These are phyloP conservation scores for Magnaporthales sp. DNA, from an alignment of 2,329 filamentous ascomycete genomes.

Conservation along the genomic window DNA sequence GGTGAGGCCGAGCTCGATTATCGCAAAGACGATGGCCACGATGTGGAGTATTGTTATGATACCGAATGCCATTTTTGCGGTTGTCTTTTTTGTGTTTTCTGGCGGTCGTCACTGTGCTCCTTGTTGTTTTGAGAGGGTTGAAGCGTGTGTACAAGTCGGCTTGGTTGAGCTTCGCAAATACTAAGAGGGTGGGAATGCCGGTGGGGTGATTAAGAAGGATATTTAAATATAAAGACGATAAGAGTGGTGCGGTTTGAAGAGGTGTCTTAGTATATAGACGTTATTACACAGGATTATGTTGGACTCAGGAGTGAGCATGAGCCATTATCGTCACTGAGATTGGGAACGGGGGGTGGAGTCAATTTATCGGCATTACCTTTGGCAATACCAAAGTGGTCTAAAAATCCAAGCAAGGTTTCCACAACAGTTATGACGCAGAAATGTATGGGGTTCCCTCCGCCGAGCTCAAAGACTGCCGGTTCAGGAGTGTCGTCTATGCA, in stretches of 20 bases:
- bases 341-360: not conserved
- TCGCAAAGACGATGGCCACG: conserved; percentile 56
- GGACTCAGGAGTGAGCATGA: not conserved
- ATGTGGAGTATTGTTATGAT: conserved; percentile 57
- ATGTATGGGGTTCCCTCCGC: not conserved
- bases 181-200: not conserved
- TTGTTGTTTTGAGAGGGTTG: not conserved
- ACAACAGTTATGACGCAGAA: not conserved
- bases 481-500: not conserved
- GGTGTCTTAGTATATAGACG: not conserved
- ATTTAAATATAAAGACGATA: not conserved
- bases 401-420: not conserved
- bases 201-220: not conserved
- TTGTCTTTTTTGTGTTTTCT: too few species aligned
- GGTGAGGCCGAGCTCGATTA: conserved; percentile 68
- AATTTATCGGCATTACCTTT: not conserved
- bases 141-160: not conserved
- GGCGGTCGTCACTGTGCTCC: too few species aligned
- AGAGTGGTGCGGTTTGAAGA: not conserved
- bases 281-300: not conserved
- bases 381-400: not conserved
- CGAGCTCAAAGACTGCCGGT: not conserved
- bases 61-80: conserved; percentile 38
- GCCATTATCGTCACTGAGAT: not conserved
- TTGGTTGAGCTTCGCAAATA: not conserved